These are phyloP conservation scores for Metschnikowia kofuensis DNA, from an alignment of 805 yeast genomes.

Conservation along the genomic window DNA sequence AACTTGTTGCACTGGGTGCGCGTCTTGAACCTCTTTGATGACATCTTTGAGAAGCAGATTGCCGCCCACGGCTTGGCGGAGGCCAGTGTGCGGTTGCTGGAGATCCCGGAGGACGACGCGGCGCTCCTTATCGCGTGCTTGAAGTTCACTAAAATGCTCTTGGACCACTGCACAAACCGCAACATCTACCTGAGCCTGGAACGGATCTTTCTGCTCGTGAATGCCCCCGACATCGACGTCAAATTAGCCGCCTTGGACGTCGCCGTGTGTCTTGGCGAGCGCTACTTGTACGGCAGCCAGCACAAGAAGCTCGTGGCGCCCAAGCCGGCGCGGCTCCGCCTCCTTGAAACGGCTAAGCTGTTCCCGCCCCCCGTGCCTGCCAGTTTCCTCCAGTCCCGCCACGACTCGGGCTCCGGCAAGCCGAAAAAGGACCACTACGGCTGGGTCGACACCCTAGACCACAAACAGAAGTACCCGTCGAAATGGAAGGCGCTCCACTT, in stretches of 20 bases:
- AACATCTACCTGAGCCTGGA: slow-evolving; percentile 66
- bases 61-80: slow-evolving; percentile 51
- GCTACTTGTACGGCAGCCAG: slow-evolving; percentile 45
- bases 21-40: slow-evolving; percentile 73
- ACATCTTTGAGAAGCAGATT: slow-evolving; percentile 53
- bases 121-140: slow-evolving; percentile 49
- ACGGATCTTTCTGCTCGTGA: slow-evolving; percentile 54
- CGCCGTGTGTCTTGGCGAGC: slow-evolving; percentile 57
- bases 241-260: slow-evolving; percentile 60
- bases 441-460: slow-evolving; percentile 44
- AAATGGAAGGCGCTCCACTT: slow-evolving; percentile 57
- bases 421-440: slow-evolving; percentile 37
- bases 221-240: slow-evolving; percentile 57
- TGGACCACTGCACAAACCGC: slow-evolving; percentile 68
- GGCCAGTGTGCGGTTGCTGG: slow-evolving; percentile 45
- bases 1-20: slow-evolving; percentile 76
- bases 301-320: slow-evolving; percentile 42
- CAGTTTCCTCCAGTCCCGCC: slow-evolving; percentile 31
- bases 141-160: slow-evolving; percentile 56
- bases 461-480: slow-evolving; percentile 45
- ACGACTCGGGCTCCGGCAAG: slow-evolving; percentile 9
- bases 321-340: slow-evolving; percentile 40
- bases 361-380: slow-evolving; percentile 49
- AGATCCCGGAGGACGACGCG: slow-evolving; percentile 47
- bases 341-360: slow-evolving; percentile 52